Evolutionary conservation across 352 stramenopile genomes (phyloP).

Genomic region (Plasmopara viticola): DNA sequence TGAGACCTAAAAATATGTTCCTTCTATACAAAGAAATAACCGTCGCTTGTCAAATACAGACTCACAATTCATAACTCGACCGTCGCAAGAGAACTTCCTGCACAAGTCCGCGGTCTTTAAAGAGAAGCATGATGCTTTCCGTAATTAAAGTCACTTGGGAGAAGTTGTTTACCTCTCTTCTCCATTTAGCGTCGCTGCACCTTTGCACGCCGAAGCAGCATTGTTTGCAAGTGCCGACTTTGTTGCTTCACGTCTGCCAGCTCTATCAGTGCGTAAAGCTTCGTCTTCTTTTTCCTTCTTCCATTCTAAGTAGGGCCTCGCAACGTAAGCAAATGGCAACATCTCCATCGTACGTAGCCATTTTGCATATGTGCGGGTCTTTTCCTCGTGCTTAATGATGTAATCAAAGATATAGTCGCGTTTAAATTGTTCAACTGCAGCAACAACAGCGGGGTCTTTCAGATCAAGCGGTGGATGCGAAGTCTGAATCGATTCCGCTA

Average conservation of each 20-base stretch:
- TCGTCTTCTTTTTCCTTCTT: conserved; percentile 73
- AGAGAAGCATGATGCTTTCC: neutral
- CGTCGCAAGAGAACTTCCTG: neutral
- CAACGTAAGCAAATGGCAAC: conserved; percentile 65
- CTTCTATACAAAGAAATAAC: neutral
- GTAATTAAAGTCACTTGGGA: neutral
- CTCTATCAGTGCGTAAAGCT: conserved; percentile 29
- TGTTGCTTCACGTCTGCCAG: conserved; percentile 35
- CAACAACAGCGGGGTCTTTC: conserved; percentile 40
- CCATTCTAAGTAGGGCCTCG: conserved; percentile 55
- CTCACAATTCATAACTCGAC: neutral
- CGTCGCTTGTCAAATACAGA: neutral
- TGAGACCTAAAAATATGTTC: conserved; percentile 21
- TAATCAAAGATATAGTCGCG: conserved; percentile 69
- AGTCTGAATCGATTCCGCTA: conserved; percentile 58
- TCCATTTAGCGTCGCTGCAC: neutral
- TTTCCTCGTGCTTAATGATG: conserved; percentile 77
- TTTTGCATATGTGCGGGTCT: conserved; percentile 71
- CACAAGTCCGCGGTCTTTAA: neutral
- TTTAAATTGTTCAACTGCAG: conserved; percentile 72
- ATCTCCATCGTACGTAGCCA: conserved; percentile 68
- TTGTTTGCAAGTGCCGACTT: conserved; percentile 23
- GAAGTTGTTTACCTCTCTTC: neutral
- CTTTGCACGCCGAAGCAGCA: conserved; percentile 1
- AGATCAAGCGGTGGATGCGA: conserved; percentile 64